phyloP scores from a whole-genome alignment of 1,284 basidiomycete genomes.

The Boletellus sp. region DNA sequence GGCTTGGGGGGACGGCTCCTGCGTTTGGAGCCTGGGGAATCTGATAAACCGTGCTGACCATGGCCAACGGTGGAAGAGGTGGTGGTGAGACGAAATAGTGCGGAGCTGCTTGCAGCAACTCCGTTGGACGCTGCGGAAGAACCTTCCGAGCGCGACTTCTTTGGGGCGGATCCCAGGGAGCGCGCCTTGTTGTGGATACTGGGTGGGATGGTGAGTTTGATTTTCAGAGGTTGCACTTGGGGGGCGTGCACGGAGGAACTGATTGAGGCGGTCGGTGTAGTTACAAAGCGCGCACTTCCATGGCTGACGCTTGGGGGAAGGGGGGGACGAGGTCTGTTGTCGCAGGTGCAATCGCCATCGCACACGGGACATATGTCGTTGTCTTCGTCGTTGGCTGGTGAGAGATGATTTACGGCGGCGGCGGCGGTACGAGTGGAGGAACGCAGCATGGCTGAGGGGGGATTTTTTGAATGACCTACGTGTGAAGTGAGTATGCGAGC shows the following conservation, averaged over 20 bases:
- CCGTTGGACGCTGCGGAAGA: conserved; percentile 12
- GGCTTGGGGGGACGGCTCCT: conserved; percentile 55
- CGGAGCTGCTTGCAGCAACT: conserved; percentile 20
- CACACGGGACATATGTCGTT: conserved; percentile 81
- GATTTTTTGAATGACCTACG: conserved; percentile 53
- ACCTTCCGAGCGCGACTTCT: conserved; percentile 19
- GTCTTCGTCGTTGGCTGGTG: conserved; percentile 60
- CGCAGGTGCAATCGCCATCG: conserved; percentile 81
- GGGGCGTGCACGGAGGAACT: conserved; percentile 23
- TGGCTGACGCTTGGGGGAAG: conserved; percentile 26
- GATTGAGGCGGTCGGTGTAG: conserved; percentile 26
- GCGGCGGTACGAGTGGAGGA: conserved; percentile 64
- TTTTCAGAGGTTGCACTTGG: conserved; percentile 55
- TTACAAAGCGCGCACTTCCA: conserved; percentile 28
- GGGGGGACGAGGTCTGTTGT: conserved; percentile 38
- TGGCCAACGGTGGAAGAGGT: conserved; percentile 27
- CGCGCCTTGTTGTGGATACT: conserved; percentile 44
- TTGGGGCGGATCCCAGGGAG: conserved; percentile 22
- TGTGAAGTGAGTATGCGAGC: conserved; percentile 19
- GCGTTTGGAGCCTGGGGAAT: conserved; percentile 43
- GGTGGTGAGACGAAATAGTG: conserved; percentile 8
- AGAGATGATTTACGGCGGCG: conserved; percentile 36
- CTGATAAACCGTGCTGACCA: conserved; percentile 21
- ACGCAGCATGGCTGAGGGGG: conserved; percentile 61
- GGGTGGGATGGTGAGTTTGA: conserved; percentile 67